These are phyloP conservation scores for Vitis cinerea DNA, from an alignment of 164 flowering plant species.

Conservation along the genomic window DNA sequence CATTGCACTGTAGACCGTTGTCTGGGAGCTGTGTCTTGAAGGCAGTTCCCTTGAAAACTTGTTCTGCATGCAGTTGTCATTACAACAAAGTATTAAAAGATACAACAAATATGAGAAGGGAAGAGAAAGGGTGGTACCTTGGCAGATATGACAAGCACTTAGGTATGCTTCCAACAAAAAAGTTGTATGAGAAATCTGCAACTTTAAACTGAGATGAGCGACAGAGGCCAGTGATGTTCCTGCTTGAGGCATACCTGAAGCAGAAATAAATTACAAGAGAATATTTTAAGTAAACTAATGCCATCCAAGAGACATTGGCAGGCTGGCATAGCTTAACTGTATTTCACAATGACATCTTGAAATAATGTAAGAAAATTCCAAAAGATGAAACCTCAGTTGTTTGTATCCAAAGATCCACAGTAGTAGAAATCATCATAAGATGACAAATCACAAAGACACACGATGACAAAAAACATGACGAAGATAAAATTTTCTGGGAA, in stretches of 20 bases:
- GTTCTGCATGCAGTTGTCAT: constrained; percentile 40
- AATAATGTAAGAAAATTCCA: too few species aligned
- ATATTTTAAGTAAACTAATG: not conserved
- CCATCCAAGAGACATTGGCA: constrained; percentile 1
- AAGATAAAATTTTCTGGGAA: too few species aligned
- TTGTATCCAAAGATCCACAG: too few species aligned
- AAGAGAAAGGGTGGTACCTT: constrained; percentile 43
- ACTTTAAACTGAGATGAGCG: constrained; percentile 50
- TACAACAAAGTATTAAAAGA: not conserved
- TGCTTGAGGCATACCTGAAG: constrained; percentile 55
- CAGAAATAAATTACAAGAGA: constrained; percentile 10
- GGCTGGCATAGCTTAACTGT: too few species aligned
- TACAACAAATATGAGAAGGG: not conserved
- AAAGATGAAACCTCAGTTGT: too few species aligned
- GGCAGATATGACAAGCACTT: constrained; percentile 74
- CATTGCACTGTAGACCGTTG: constrained; percentile 70
- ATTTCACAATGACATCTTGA: too few species aligned
- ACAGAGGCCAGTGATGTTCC: constrained; percentile 60
- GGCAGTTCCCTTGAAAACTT: constrained; percentile 89
- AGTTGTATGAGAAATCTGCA: constrained; percentile 82
- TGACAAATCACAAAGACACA: too few species aligned
- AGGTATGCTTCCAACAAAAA: constrained; percentile 75
- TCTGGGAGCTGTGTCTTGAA: constrained; percentile 50
- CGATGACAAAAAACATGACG: too few species aligned
- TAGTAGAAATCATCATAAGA: not conserved